A percentile compares a stretch with the other conserved stretches of the same genome.
These are phyloP conservation scores for Anthostomella pinea DNA, from an alignment of 2,329 filamentous ascomycete genomes.

Conservation along the genomic window DNA sequence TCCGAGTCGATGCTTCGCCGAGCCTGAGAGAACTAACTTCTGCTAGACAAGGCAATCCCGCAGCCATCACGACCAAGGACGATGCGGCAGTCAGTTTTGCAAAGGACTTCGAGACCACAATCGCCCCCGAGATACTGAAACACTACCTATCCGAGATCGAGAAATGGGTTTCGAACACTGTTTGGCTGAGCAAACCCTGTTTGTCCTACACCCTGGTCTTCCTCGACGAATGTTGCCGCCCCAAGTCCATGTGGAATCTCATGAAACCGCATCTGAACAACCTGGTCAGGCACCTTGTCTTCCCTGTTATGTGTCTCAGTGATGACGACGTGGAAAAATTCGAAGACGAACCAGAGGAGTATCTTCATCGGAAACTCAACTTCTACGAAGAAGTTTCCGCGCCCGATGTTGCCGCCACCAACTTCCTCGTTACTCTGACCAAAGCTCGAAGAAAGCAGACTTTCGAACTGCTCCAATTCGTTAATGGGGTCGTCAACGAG, in stretches of 20 bases:
- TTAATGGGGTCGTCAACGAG: slow-evolving; percentile 91
- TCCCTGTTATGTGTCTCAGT: slow-evolving; percentile 89
- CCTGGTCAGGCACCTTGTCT: slow-evolving; percentile 90
- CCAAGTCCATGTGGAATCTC: slow-evolving; percentile 94
- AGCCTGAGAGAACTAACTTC: slow-evolving; percentile 27
- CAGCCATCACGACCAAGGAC: slow-evolving; percentile 69
- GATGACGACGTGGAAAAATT: slow-evolving; percentile 93
- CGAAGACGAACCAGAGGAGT: slow-evolving; percentile 90
- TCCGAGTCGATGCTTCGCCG: slow-evolving; percentile 6
- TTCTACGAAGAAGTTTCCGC: slow-evolving; percentile 97
- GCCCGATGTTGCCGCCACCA: slow-evolving; percentile 92
- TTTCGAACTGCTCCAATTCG: slow-evolving; percentile 89
- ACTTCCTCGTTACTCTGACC: slow-evolving; percentile 91
- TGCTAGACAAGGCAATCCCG: slow-evolving; percentile 81
- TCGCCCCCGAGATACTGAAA: slow-evolving; percentile 94
- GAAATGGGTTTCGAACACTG: slow-evolving; percentile 92
- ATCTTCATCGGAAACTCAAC: slow-evolving; percentile 94
- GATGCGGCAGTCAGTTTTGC: slow-evolving; percentile 79
- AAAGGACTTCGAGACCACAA: slow-evolving; percentile 85
- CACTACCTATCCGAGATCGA: slow-evolving; percentile 93
- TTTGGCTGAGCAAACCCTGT: slow-evolving; percentile 92
- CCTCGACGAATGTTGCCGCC: slow-evolving; percentile 94
- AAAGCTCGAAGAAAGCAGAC: slow-evolving; percentile 95
- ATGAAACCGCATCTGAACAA: slow-evolving; percentile 92
- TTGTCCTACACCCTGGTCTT: slow-evolving; percentile 92